These are phyloP conservation scores for Fusarium sp. DNA, from an alignment of 2,329 filamentous ascomycete genomes.

Conservation along the genomic window DNA sequence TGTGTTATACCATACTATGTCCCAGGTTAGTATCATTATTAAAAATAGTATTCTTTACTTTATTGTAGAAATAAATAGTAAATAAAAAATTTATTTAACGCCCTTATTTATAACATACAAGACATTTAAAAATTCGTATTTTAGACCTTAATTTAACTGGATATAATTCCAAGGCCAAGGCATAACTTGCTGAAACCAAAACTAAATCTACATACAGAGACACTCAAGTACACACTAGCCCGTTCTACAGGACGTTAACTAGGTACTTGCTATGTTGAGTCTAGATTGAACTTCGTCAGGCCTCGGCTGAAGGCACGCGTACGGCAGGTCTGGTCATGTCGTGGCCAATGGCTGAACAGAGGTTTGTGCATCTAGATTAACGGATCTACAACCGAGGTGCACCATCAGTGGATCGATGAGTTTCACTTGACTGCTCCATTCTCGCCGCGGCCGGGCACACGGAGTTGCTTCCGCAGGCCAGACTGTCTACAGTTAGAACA, in stretches of 20 bases:
- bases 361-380: not conserved
- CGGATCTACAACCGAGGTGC: constrained; percentile 2
- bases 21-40: too few relatives aligned
- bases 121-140: not conserved
- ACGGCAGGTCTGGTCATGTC: not conserved
- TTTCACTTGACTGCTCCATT: constrained; percentile 2
- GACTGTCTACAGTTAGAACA: constrained; percentile 3
- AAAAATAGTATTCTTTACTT: too few relatives aligned
- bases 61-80: too few relatives aligned
- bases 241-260: too few relatives aligned
- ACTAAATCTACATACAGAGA: not conserved
- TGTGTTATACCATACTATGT: too few relatives aligned
- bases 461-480: not conserved
- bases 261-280: too few relatives aligned
- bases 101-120: not conserved
- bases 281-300: not conserved
- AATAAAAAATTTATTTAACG: too few relatives aligned
- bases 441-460: not conserved
- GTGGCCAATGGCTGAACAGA: not conserved
- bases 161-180: not conserved
- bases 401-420: constrained; percentile 2
- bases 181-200: not conserved
- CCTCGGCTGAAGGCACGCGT: not conserved
- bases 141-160: not conserved
- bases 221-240: too few relatives aligned